Base-by-base conservation (phyloP, 257 asterid genomes). In the Nyctanthes arbortristis region DNA sequence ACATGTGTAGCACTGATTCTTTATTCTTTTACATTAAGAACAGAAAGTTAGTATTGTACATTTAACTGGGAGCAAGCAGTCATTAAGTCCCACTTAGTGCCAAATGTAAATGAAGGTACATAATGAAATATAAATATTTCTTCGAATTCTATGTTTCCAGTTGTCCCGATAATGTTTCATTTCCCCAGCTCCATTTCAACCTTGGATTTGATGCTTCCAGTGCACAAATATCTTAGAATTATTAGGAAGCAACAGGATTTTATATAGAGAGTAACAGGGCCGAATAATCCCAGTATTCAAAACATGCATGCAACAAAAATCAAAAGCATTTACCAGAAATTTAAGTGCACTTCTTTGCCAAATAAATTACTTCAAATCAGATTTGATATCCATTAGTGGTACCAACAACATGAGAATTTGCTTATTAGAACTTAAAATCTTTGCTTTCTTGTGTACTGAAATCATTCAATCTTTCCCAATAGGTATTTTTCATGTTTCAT, bases 21-120 rank as follows among this genome's bases (percentile, higher is more conserved):
- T 69, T 58, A 65, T 83, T 79, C 75, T 67, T 83, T 66, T 13
- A 60, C 24, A 52, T 57, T 27, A 43, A 56, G 65, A 63, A 60
- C 61, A 29, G 27, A 11, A 55, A n/a, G 27, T 58, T 61, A 61
- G 58, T 57, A 40, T 55, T 13, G 27, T 40, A n/a, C 11, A 29
- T 18, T 10, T n/a, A 30, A 31, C 54, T 24, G 64, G 35, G 39
- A 35, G 59, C 55, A 9, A 55, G 16, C 27, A 52, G 13, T 18
- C 13, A 54, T 20, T 5, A 24, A 16, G 12, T 54, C 43, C 45
- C 54, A 61, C 22, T 60, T 40, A 60, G 68, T 32, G 62, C 62
- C 62, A 7, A 68, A 57, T 68, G 65, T 57, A 68, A 30, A 56
- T 9, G 7, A 16, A 13, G 8, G 36, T 49, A 56, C 66, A 58